Evolutionary conservation across 2,329 filamentous ascomycete species (phyloP), one percentile per base, ranked within the genome.

Genomic region (Verticillium tricorpus): DNA sequence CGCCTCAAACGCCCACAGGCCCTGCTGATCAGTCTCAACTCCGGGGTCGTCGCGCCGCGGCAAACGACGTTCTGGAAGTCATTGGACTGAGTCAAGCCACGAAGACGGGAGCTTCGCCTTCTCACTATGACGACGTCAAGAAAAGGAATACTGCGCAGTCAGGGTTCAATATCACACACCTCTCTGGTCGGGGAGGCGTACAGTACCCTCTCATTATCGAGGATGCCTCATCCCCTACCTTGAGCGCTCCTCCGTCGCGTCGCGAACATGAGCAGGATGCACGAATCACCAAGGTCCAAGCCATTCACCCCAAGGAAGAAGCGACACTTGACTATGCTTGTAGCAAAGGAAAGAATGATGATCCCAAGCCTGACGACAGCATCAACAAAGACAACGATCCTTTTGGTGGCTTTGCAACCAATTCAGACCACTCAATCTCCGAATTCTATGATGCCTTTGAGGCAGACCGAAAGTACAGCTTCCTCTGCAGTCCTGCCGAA

Each of bases 81-180:
- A n/a, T 6, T 15, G 9, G n/a, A n/a, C 17, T 17, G 2, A 15
- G 8, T 6, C 39, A 45, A 19, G 17, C 39, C 39, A 45, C 39
- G n/a, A 22, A 45, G 39, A 45, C 17, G 25, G 45, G 59, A 25
- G 4, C 11, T n/a, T 7, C 35, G 9, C 61, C 45, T 15, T 50
- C 63, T 25, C 63, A 64, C 14, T 14, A 63, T 19, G 63, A 64
- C 32, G 59, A 64, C 55, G 34, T 64, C 56, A 32, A 55, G 34
- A 64, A 64, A 57, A 63, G 57, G 34, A 32, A 61, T 15, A 4
- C 17, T 5, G 35, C 50, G 1, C 39, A 54, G 8, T 56, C 37
- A 14, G 35, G 55, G 8, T 57, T 63, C 15, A 19, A 61, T 5
- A 15, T 17, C 28, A 57, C 61, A 19, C 54, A 59, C 9, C 34